A percentile compares a stretch with the other conserved stretches of the same genome.
Conservation (phyloP, 768 basidiomycete genomes). For the Coprinopsis strossmayeri region DNA sequence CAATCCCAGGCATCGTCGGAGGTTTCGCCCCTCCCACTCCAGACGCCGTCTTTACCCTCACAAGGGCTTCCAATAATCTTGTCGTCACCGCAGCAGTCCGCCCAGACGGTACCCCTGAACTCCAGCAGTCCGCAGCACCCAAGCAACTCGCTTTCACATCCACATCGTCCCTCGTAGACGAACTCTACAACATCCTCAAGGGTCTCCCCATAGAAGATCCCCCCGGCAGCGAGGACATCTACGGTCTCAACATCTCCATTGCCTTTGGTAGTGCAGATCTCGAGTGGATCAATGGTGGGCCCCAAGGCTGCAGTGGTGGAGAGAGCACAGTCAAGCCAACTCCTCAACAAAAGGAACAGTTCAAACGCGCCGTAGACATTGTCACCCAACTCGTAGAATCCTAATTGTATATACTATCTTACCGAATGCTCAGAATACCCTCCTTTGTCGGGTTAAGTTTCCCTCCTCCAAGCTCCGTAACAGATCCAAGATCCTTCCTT, state of each 20-base stretch:
- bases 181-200: slow-evolving; percentile 56
- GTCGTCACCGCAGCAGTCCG: slow-evolving; percentile 42
- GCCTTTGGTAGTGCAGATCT: slow-evolving; percentile 50
- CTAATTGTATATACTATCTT: slow-evolving; percentile 13
- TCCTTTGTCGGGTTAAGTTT: slow-evolving; percentile 41
- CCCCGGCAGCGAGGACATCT: slow-evolving; percentile 65
- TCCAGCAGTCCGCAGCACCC: slow-evolving; percentile 31
- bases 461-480: slow-evolving; percentile 29
- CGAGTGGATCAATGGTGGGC: slow-evolving; percentile 56
- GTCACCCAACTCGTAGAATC: slow-evolving; percentile 44
- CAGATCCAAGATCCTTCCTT: slow-evolving; percentile 33
- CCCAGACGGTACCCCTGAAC: slow-evolving; percentile 36
- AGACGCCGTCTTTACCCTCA: slow-evolving; percentile 45
- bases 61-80: slow-evolving; percentile 31
- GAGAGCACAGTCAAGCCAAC: slow-evolving; percentile 41
- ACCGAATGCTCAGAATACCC: slow-evolving; percentile 42
- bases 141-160: slow-evolving; percentile 30
- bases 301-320: slow-evolving; percentile 54
- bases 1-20: slow-evolving; percentile 56
- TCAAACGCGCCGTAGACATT: slow-evolving; percentile 64
- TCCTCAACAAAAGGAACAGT: slow-evolving; percentile 58
- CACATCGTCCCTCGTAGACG: slow-evolving; percentile 40
- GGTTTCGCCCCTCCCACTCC: slow-evolving; percentile 71
- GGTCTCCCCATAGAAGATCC: slow-evolving; percentile 47
- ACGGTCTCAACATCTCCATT: slow-evolving; percentile 63